Conservation (phyloP, 768 basidiomycete species). For the Mycena vulgaris region DNA sequence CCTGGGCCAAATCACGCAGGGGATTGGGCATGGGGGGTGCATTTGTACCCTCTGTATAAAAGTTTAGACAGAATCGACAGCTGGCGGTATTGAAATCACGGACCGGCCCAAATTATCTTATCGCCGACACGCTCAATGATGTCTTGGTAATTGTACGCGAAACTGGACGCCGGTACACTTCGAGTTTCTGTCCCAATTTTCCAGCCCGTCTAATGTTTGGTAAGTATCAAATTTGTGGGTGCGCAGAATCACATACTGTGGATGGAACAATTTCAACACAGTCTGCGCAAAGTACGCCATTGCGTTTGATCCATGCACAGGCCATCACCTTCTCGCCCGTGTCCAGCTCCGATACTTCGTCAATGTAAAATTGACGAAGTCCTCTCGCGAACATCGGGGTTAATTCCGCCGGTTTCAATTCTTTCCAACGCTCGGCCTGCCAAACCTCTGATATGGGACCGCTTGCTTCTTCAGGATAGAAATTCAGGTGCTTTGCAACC, state of each 20-base stretch:
- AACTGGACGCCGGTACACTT: background rate
- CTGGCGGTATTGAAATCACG: no score
- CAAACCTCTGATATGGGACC: constrained; percentile 32
- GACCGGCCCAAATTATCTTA: constrained; percentile 7
- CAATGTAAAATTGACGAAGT: constrained; percentile 33
- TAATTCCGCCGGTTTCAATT: constrained; percentile 6
- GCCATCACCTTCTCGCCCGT: background rate
- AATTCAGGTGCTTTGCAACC: constrained; percentile 27
- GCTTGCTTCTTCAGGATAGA: constrained; percentile 31
- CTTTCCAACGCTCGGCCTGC: constrained; percentile 32
- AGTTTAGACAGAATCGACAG: no score
- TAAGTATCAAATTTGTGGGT: background rate
- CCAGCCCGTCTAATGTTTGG: constrained; percentile 5
- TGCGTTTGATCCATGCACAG: background rate
- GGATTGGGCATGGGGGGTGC: constrained; percentile 28
- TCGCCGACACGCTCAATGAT: background rate
- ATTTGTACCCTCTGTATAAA: no score
- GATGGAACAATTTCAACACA: background rate
- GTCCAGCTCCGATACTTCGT: constrained; percentile 32
- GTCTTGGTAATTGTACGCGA: constrained; percentile 3
- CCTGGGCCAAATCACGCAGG: constrained; percentile 13
- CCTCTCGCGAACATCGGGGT: constrained; percentile 33
- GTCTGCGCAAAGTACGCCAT: background rate
- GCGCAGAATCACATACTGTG: background rate
- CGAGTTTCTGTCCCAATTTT: background rate